Conservation (phyloP, 305 asterid genomes). For the Coffea humblotiana region DNA sequence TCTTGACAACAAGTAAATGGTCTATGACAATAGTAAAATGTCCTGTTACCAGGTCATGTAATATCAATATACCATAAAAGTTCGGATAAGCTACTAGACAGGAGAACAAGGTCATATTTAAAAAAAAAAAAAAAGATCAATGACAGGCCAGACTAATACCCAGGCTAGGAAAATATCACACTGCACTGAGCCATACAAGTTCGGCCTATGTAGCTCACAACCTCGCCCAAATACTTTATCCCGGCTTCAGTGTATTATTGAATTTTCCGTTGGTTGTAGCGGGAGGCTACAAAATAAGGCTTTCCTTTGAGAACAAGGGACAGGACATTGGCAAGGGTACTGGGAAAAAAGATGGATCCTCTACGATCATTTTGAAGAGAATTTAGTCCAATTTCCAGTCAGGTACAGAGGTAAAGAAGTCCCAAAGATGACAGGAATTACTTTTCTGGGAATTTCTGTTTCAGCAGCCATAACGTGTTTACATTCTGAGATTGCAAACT, state of each 20-base stretch:
- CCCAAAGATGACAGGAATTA: neutral
- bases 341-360: neutral
- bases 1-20: neutral
- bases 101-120: neutral
- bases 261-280: slow-evolving; percentile 1
- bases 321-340: neutral
- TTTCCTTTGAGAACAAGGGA: neutral
- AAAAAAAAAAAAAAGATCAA: neutral
- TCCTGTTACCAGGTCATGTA: neutral
- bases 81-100: neutral
- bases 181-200: neutral
- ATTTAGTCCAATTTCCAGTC: no score
- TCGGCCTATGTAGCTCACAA: neutral
- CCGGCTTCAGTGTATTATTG: no score
- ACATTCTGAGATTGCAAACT: neutral
- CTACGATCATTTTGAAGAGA: neutral
- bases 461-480: neutral
- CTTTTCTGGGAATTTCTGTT: neutral
- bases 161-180: neutral
- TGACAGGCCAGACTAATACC: neutral
- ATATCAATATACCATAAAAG: neutral
- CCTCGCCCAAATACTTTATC: neutral
- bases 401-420: neutral
- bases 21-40: no score
- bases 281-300: neutral